Conservation (phyloP, 345 rosid species). For the Salix exigua region DNA sequence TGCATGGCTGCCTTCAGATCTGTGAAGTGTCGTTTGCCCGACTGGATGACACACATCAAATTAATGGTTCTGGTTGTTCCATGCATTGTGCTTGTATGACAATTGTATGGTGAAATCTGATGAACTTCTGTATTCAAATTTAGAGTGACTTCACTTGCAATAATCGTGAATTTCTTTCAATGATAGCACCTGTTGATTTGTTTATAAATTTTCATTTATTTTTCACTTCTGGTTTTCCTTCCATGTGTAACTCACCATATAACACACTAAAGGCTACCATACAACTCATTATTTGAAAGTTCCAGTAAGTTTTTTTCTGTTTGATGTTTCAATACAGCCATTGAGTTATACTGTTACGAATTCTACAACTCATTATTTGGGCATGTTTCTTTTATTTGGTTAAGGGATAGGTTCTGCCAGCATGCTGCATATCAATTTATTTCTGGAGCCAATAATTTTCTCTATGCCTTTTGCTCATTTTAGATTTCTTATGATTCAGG, state of each 20-base stretch:
- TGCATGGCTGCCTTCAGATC: slow-evolving; percentile 10
- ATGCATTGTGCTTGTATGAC: slow-evolving; percentile 2
- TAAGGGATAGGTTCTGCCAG: neutral
- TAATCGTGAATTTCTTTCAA: too few relatives aligned
- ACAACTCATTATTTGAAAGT: neutral
- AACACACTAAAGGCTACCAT: neutral
- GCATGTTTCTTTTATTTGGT: neutral
- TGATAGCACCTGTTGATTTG: too few relatives aligned
- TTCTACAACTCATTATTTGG: too few relatives aligned
- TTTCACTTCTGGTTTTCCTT: neutral
- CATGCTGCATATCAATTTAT: neutral
- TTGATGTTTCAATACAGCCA: neutral
- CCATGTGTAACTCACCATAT: neutral
- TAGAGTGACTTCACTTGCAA: too few relatives aligned
- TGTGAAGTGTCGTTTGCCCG: slow-evolving; percentile 13
- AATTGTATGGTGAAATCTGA: neutral
- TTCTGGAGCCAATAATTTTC: neutral
- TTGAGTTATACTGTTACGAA: neutral
- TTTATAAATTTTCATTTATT: too few relatives aligned
- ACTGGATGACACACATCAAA: slow-evolving; percentile 15
- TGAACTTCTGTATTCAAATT: neutral
- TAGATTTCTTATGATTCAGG: neutral
- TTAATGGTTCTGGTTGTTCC: slow-evolving; percentile 15
- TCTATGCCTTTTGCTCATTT: neutral
- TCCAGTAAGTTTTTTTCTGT: neutral